Evolutionary conservation across 257 asterid genomes (phyloP).

Genomic region (Penstemon eatonii): DNA sequence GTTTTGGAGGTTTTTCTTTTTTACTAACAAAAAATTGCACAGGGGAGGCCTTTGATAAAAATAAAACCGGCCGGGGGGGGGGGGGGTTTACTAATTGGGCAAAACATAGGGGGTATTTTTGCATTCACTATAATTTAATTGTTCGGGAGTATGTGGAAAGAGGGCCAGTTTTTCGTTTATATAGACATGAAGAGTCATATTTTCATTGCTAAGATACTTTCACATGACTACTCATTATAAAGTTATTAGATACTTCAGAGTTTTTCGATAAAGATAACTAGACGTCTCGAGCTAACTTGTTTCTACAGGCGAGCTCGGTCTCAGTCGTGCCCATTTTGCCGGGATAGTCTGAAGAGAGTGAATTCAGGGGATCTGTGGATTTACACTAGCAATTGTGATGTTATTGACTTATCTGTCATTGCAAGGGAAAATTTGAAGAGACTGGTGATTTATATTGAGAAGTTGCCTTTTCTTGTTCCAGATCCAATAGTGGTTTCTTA

Average conservation of each 20-base stretch:
- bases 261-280: background rate
- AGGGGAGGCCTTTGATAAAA: too few species aligned
- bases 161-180: too few species aligned
- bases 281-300: background rate
- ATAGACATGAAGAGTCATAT: too few species aligned
- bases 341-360: conserved; percentile 69
- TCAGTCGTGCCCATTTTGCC: conserved; percentile 88
- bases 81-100: too few species aligned
- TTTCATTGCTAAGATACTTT: too few species aligned
- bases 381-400: conserved; percentile 60
- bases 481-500: conserved; percentile 49
- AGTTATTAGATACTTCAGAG: background rate
- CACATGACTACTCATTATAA: too few species aligned
- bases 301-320: conserved; percentile 67
- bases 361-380: conserved; percentile 83
- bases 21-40: too few species aligned
- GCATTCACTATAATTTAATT: too few species aligned
- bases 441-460: conserved; percentile 55
- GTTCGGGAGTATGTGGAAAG: too few species aligned
- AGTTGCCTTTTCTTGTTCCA: conserved; percentile 58
- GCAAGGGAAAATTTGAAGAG: conserved; percentile 66
- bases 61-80: too few species aligned
- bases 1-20: too few species aligned
- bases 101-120: too few species aligned
- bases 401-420: conserved; percentile 52